A percentile compares a stretch with the other conserved stretches of the same genome.
phyloP scores from a whole-genome alignment of 2,329 filamentous ascomycete genomes.

The Chalaropsis ovoidea region DNA sequence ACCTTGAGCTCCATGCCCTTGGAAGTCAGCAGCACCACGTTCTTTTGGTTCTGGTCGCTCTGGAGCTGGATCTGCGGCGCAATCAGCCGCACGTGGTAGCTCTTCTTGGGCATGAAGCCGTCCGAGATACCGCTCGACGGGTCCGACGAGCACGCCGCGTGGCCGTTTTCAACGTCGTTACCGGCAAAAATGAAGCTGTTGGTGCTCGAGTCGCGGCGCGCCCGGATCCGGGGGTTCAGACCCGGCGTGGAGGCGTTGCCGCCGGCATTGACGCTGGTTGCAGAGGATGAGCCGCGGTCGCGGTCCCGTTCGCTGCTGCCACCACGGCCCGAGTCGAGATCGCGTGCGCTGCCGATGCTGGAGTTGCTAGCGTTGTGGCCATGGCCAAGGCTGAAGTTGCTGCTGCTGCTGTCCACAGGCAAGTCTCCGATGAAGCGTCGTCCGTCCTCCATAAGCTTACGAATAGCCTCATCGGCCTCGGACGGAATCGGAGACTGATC shows the following conservation, averaged over 20 bases:
- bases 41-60: conserved; percentile 94
- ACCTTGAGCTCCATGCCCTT: conserved; percentile 98
- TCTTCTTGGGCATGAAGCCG: conserved; percentile 84
- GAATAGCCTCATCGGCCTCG: conserved; percentile 73
- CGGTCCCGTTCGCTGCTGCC: conserved; percentile 9
- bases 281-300: conserved; percentile 1
- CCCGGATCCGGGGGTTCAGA: conserved; percentile 2
- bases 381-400: not conserved
- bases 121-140: conserved; percentile 67
- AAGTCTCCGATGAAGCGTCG: conserved; percentile 62
- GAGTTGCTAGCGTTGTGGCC: conserved; percentile 8
- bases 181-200: conserved; percentile 22
- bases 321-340: conserved; percentile 12
- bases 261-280: not conserved
- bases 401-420: not conserved
- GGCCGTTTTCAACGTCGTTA: conserved; percentile 29
- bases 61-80: conserved; percentile 96
- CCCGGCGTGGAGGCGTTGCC: not conserved
- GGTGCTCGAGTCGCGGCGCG: conserved; percentile 21
- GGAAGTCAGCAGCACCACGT: conserved; percentile 90
- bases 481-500: conserved; percentile 12
- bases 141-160: conserved; percentile 37
- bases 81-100: conserved; percentile 88
- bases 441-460: conserved; percentile 73
- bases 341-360: conserved; percentile 22